Conservation (phyloP, 495 filamentous ascomycete species). For the Elasticomyces elasticus region DNA sequence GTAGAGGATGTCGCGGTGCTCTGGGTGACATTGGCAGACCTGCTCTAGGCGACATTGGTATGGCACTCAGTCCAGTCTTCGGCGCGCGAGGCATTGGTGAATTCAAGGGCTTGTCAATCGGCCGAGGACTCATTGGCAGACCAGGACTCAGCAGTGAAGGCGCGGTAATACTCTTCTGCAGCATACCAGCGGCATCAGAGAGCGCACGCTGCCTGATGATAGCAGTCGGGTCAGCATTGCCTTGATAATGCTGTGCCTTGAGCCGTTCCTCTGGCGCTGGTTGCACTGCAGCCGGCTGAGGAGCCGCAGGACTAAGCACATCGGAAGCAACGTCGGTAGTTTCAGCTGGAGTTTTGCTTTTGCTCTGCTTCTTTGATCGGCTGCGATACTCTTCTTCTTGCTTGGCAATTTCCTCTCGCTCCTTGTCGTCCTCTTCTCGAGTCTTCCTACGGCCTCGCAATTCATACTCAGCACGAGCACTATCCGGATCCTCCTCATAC, state of each 20-base stretch:
- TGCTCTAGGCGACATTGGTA: constrained; percentile 53
- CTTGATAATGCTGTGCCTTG: neutral
- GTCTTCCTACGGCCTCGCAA: constrained; percentile 70
- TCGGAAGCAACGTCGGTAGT: neutral
- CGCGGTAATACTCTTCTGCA: constrained; percentile 32
- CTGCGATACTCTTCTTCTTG: constrained; percentile 57
- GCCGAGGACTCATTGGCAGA: constrained; percentile 78
- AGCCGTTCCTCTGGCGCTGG: neutral
- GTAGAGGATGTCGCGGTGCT: constrained; percentile 54
- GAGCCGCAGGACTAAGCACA: neutral
- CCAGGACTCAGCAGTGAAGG: constrained; percentile 71
- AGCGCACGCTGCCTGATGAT: constrained; percentile 14
- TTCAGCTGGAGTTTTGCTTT: constrained; percentile 18
- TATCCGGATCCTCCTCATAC: constrained; percentile 64
- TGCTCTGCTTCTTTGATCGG: constrained; percentile 52
- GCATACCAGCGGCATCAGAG: constrained; percentile 26
- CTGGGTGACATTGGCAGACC: constrained; percentile 62
- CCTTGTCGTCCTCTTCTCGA: constrained; percentile 74
- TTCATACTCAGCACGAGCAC: constrained; percentile 18
- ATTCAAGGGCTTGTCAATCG: constrained; percentile 60
- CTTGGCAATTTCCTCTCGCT: constrained; percentile 55
- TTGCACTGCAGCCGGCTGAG: constrained; percentile 9
- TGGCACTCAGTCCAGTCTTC: constrained; percentile 47
- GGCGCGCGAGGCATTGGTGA: constrained; percentile 62
- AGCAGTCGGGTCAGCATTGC: constrained; percentile 4